A percentile compares a stretch with the other conserved stretches of the same genome.
Conservation (phyloP, 1,139 yeast species). For the Suhomyces bolitotheri region DNA sequence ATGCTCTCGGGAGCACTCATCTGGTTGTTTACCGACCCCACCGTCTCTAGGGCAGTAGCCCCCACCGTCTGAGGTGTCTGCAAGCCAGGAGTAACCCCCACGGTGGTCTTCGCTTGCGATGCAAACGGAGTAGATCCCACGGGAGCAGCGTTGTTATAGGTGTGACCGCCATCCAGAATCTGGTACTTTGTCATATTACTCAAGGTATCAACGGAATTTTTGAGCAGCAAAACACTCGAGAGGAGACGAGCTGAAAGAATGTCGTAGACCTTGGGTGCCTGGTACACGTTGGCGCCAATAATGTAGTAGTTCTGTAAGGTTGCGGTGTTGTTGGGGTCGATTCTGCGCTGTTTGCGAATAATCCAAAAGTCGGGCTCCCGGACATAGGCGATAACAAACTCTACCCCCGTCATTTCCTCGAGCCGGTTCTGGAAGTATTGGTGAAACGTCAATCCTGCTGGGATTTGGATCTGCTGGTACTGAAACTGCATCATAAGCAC, state of each 20-base stretch:
- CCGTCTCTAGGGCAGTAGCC: conserved; percentile 18
- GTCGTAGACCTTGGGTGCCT: conserved; percentile 66
- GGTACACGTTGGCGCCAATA: conserved; percentile 89
- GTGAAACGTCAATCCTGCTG: conserved; percentile 30
- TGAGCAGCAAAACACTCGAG: conserved; percentile 38
- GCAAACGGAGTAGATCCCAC: conserved; percentile 4
- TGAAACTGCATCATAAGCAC: conserved; percentile 94
- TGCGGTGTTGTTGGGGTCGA: conserved; percentile 50
- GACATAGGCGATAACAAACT: conserved; percentile 71
- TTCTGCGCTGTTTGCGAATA: conserved; percentile 74
- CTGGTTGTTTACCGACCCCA: conserved; percentile 17
- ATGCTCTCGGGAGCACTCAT: conserved; percentile 15
- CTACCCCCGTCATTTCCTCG: conserved; percentile 79
- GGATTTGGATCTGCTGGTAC: conserved; percentile 61
- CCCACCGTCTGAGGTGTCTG: conserved; percentile 25
- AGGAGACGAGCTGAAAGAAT: conserved; percentile 41
- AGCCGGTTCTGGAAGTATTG: conserved; percentile 53
- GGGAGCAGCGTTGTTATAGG: conserved; percentile 20
- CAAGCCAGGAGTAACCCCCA: conserved; percentile 12
- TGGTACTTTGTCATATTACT: conserved; percentile 38
- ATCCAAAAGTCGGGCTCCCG: conserved; percentile 94
- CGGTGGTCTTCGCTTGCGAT: conserved; percentile 11
- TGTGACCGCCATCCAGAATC: conserved; percentile 41
- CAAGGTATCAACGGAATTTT: conserved; percentile 36
- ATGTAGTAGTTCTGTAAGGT: conserved; percentile 75